These are phyloP conservation scores for Gossypium stocksii DNA, from an alignment of 345 rosid species.

Conservation along the genomic window DNA sequence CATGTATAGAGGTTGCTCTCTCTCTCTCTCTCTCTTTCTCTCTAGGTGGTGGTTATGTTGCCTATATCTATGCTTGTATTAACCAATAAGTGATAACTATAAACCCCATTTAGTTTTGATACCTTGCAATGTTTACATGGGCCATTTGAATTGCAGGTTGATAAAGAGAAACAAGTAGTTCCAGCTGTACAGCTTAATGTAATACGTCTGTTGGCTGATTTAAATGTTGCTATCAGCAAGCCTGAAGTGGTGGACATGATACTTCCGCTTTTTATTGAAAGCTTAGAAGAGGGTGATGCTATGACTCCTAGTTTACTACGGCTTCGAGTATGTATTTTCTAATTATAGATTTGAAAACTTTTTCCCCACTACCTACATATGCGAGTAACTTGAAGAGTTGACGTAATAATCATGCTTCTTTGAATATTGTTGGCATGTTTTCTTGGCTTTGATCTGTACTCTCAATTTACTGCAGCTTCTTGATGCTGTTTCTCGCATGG, in stretches of 20 bases:
- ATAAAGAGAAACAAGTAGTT: conserved; percentile 69
- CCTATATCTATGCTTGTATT: not conserved
- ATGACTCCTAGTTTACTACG: conserved; percentile 81
- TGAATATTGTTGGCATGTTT: conserved; percentile 20
- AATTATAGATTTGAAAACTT: conserved; percentile 12
- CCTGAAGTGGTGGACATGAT: conserved; percentile 98
- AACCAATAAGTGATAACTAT: not conserved
- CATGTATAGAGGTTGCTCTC: not conserved
- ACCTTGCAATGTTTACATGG: not conserved
- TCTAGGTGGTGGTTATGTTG: not conserved
- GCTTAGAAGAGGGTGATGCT: conserved; percentile 98
- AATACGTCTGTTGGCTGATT: conserved; percentile 87
- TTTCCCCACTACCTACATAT: conserved; percentile 1
- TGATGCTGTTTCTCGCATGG: conserved; percentile 95
- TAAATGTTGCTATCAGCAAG: conserved; percentile 84
- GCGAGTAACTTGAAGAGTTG: conserved; percentile 10
- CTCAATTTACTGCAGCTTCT: conserved; percentile 65
- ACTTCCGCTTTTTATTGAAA: conserved; percentile 93
- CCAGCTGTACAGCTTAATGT: conserved; percentile 82
- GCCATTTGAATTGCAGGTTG: conserved; percentile 54
- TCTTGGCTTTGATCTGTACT: conserved; percentile 21
- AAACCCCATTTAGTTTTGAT: not conserved
- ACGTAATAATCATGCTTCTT: conserved; percentile 15
- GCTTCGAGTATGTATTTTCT: conserved; percentile 62
- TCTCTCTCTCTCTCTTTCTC: too few species aligned